Evolutionary conservation across 108 stramenopile genomes (phyloP), one percentile per base, ranked within the genome.

Genomic region (Pseudonitzschia multiseries): DNA sequence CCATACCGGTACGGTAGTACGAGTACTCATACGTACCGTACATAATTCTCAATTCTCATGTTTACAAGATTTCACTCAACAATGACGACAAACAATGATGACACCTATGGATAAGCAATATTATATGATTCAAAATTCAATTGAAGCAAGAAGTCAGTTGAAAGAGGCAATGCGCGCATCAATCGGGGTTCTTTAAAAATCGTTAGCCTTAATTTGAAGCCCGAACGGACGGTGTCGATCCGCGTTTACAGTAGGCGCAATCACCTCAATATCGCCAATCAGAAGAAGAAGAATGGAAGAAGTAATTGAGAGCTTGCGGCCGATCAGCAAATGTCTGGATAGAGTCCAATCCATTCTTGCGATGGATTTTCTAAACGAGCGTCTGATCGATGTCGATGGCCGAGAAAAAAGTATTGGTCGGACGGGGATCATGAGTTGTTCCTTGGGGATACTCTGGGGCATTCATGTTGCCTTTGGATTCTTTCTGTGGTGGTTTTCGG

Each of bases 321-420:
- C 73, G 14, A 31, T 82, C 8, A 69, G 60, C 50, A 53, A 24
- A 8, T 48, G 48, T 24, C 40, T 86, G 50, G 60, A 64, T 15
- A 18, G 53, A 27, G 70, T 89, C 44, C 91, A 92, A 59, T 78
- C 79, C 41, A 70, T 74, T 21, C 84, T 92, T 2, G 69, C 81
- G 24, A 86, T 92, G 77, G 81, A 89, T 3, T 68, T 79, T 32
- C 88, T 88, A 87, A 56, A 80, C 13, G 61, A n/a, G 4, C 29
- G 61, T 6, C 36, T 62, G 6, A 15, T 62, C 61, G 32, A 40
- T 0, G 61, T 40, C 33, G 36, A 62, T 72, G 79, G 70, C 1
- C 68, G 64, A 3, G 26, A 57, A 15, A 33, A 81, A 68, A 66
- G 74, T 8, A 56, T 85, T 9, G 87, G 88, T 2, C 75, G 87